Conservation (phyloP, 208 protist species). For the Leishmania amazonensis region DNA sequence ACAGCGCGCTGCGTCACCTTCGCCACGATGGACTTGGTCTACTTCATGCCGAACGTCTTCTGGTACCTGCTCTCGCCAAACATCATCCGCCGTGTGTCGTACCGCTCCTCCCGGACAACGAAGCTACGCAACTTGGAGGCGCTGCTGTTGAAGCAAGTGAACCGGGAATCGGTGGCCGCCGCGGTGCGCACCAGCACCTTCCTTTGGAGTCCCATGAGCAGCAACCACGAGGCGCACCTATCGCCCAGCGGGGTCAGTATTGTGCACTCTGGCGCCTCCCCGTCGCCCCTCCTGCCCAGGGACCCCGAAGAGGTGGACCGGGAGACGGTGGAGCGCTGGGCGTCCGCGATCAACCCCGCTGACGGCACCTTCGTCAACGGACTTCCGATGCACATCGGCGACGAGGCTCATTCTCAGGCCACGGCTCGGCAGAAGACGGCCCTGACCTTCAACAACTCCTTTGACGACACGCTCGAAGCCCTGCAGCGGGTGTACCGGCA, state of each 20-base stretch:
- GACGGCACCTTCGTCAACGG: conserved; percentile 61
- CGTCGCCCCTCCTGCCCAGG: background rate
- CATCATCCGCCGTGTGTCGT: conserved; percentile 80
- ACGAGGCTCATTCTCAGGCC: background rate
- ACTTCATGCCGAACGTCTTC: conserved; percentile 67
- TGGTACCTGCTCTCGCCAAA: conserved; percentile 77
- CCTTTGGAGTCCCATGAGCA: background rate
- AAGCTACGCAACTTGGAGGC: conserved; percentile 60
- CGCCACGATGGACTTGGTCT: conserved; percentile 50
- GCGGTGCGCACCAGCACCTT: background rate
- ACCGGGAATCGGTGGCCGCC: background rate
- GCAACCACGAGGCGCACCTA: background rate
- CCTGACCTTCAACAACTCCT: conserved; percentile 36
- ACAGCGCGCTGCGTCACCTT: conserved; percentile 62
- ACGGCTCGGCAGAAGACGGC: background rate
- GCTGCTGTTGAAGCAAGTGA: conserved; percentile 31
- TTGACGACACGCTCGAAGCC: conserved; percentile 41
- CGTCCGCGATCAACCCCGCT: conserved; percentile 54
- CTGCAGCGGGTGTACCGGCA: conserved; percentile 38
- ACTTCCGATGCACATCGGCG: conserved; percentile 35
- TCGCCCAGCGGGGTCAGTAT: too few relatives aligned
- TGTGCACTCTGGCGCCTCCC: background rate
- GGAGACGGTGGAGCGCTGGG: conserved; percentile 37
- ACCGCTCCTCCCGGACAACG: conserved; percentile 64
- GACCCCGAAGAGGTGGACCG: conserved; percentile 10